Conservation (phyloP, 23 red algal species). For the Agarophyton chilense region DNA sequence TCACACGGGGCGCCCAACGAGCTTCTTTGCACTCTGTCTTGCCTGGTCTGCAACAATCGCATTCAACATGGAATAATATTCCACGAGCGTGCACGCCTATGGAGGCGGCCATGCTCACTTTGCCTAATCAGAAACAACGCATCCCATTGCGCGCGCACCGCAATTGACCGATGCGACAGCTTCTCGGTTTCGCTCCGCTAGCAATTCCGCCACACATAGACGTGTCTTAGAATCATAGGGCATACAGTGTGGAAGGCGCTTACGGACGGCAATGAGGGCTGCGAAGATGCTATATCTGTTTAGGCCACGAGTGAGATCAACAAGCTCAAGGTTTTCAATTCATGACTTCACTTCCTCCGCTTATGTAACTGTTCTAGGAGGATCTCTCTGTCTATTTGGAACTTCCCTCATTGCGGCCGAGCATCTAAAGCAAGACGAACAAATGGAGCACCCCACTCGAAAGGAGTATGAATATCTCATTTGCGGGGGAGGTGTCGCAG, state of each 20-base stretch:
- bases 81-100: background rate
- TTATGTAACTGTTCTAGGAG: background rate
- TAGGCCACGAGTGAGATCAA: background rate
- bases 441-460: background rate
- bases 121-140: background rate
- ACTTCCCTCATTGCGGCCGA: background rate
- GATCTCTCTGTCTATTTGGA: conserved; percentile 7
- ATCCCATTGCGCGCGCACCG: background rate
- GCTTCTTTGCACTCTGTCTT: background rate
- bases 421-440: background rate
- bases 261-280: background rate
- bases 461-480: conserved; percentile 50
- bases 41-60: background rate
- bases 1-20: background rate
- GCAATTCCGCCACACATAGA: background rate
- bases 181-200: background rate
- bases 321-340: background rate
- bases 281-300: background rate
- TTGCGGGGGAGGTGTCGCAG: conserved; percentile 54
- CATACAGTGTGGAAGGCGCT: background rate
- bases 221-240: background rate
- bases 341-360: background rate
- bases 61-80: background rate
- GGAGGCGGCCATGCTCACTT: background rate
- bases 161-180: background rate